phyloP scores from a whole-genome alignment of 179 eudicot species.

The Beta macrorhiza region DNA sequence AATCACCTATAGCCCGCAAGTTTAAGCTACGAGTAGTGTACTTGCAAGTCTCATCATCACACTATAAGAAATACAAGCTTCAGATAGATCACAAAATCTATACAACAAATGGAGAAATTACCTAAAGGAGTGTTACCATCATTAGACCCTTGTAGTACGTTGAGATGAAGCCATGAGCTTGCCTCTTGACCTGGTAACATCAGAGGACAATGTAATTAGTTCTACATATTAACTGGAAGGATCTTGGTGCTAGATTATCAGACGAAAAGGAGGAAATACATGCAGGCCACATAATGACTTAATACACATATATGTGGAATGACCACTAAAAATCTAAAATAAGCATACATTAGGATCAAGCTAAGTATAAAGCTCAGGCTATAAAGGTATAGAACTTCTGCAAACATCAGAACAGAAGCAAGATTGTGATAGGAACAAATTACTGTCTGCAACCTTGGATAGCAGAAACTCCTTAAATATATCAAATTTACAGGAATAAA shows the following conservation, averaged over 20 bases:
- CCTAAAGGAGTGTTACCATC: conserved; percentile 48
- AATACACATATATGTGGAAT: not conserved
- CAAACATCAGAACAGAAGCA: not conserved
- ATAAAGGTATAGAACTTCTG: not conserved
- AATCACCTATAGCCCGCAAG: conserved; percentile 78
- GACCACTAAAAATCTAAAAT: not conserved
- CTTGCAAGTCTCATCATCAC: conserved; percentile 98
- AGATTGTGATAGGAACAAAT: not conserved
- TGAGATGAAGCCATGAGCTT: conserved; percentile 69
- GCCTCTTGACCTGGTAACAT: conserved; percentile 68
- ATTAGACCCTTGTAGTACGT: conserved; percentile 77
- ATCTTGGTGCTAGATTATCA: not conserved
- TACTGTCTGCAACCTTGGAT: not conserved
- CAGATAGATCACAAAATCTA: not conserved
- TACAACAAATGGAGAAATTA: not conserved
- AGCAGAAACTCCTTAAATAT: not conserved
- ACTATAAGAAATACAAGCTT: conserved; percentile 41
- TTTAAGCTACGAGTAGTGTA: conserved; percentile 79
- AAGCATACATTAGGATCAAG: not conserved
- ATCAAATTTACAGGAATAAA: not conserved
- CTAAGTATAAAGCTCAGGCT: not conserved
- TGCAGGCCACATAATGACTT: not conserved
- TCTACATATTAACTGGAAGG: not conserved
- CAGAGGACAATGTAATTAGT: not conserved
- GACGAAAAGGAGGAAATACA: not conserved